Conservation (phyloP, 768 basidiomycete genomes). For the Trametes cinnabarina region DNA sequence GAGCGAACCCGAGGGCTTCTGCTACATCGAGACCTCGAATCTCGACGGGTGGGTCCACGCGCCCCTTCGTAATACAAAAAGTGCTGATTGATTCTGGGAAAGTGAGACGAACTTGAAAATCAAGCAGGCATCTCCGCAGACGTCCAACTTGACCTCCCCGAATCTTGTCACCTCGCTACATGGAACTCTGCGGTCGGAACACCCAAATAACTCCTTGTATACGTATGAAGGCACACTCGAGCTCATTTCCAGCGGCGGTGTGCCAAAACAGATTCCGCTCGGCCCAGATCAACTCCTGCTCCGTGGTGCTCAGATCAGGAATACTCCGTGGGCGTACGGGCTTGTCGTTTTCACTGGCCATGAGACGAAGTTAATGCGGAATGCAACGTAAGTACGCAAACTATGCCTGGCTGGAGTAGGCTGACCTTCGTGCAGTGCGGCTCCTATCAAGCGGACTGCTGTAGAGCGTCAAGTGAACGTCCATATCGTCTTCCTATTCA, state of each 20-base stretch:
- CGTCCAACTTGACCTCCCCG: conserved; percentile 75
- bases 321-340: conserved; percentile 96
- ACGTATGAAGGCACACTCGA: conserved; percentile 88
- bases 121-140: conserved; percentile 89
- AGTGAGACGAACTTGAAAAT: conserved; percentile 98
- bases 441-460: conserved; percentile 94
- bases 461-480: conserved; percentile 95
- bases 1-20: conserved; percentile 95
- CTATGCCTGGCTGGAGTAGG: background rate
- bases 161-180: conserved; percentile 66
- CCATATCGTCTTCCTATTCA: conserved; percentile 94
- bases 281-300: conserved; percentile 94
- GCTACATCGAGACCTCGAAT: conserved; percentile 97
- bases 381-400: conserved; percentile 77
- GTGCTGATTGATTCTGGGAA: too few species aligned
- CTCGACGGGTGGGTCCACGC: conserved; percentile 83
- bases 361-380: conserved; percentile 97
- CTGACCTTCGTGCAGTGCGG: conserved; percentile 53
- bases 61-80: too few species aligned
- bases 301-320: conserved; percentile 92
- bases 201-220: conserved; percentile 96
- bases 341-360: conserved; percentile 94
- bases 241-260: conserved; percentile 51
- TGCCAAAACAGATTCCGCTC: conserved; percentile 80
- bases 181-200: conserved; percentile 89